Percentiles rank a stretch among this genome's conserved stretches.
Conservation (phyloP, 345 rosid species). For the Hypericum androsaemum region DNA sequence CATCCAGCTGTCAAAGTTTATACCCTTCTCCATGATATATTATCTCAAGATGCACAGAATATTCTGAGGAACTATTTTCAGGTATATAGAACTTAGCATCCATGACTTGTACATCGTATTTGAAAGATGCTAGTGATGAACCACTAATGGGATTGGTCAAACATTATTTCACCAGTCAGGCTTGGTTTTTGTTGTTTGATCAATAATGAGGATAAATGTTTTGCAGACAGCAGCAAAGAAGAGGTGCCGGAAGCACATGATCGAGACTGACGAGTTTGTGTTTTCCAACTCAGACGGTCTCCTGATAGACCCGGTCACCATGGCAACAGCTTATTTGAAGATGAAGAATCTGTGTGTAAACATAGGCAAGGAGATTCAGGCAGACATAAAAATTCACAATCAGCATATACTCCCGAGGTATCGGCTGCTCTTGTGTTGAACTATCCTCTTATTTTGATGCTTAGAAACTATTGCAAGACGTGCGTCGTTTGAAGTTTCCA, state of each 20-base stretch:
- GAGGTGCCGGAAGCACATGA: slow-evolving; percentile 26
- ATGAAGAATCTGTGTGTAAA: slow-evolving; percentile 22
- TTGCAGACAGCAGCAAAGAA: slow-evolving; percentile 26
- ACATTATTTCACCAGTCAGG: too few species aligned
- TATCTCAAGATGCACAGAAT: slow-evolving; percentile 23
- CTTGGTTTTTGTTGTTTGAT: not conserved
- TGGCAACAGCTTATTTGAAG: slow-evolving; percentile 23
- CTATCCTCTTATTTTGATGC: not conserved
- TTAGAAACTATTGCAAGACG: not conserved
- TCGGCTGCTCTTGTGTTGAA: too few species aligned
- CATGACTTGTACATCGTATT: not conserved
- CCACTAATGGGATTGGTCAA: too few species aligned
- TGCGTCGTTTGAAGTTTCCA: too few species aligned
- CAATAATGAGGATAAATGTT: too few species aligned
- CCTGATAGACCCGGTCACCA: slow-evolving; percentile 20
- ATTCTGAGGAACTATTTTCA: slow-evolving; percentile 23
- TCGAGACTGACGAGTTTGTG: slow-evolving; percentile 27
- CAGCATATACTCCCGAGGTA: slow-evolving; percentile 26
- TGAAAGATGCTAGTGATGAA: too few species aligned
- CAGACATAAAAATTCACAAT: slow-evolving; percentile 26
- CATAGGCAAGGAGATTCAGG: slow-evolving; percentile 24
- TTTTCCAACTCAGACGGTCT: slow-evolving; percentile 19
- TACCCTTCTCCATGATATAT: slow-evolving; percentile 23
- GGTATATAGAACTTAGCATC: slow-evolving; percentile 6
- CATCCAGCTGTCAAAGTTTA: slow-evolving; percentile 23